phyloP scores from a whole-genome alignment of 495 filamentous ascomycete genomes.

The Xylaria palmicola region DNA sequence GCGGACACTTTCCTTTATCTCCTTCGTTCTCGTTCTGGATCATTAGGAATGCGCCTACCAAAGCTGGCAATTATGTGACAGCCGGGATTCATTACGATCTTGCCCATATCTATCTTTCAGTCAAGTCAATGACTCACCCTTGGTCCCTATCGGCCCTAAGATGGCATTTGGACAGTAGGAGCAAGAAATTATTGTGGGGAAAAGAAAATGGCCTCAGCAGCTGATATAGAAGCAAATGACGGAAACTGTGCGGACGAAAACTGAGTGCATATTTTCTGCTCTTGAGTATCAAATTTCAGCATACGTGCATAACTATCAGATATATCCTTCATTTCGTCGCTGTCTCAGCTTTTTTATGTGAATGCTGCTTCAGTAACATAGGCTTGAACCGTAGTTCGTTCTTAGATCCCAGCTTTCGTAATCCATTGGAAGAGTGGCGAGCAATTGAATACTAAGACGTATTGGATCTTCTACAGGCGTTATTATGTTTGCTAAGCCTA shows the following conservation, averaged over 20 bases:
- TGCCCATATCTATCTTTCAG: slow-evolving; percentile 3
- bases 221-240: not conserved
- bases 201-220: not conserved
- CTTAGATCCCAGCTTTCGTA: too few species aligned
- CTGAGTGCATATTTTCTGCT: not conserved
- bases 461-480: too few species aligned
- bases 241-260: not conserved
- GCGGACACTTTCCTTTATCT: slow-evolving; percentile 11
- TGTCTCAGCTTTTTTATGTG: too few species aligned
- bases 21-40: slow-evolving; percentile 11
- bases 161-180: slow-evolving; percentile 7
- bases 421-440: too few species aligned
- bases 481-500: too few species aligned
- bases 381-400: too few species aligned
- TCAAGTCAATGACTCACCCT: not conserved
- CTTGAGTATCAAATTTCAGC: not conserved
- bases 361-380: too few species aligned
- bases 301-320: too few species aligned
- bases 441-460: too few species aligned
- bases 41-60: not conserved
- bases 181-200: not conserved
- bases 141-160: not conserved
- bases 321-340: too few species aligned
- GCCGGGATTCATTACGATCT: not conserved
- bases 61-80: slow-evolving; percentile 7